Conservation (phyloP, 1,139 yeast genomes). For the Saccharomyces hybrid region DNA sequence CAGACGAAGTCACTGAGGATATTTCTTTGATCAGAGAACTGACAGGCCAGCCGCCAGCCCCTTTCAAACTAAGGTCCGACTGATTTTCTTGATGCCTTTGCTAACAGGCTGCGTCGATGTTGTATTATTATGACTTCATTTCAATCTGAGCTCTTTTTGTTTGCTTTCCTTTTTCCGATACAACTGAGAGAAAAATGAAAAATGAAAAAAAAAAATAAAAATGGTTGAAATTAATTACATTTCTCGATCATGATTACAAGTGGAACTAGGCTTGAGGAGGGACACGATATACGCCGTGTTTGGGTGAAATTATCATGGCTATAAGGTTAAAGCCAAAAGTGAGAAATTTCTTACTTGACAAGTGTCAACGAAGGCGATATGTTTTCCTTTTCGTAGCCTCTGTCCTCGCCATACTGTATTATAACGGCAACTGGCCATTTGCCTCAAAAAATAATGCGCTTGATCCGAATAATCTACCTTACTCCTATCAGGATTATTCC, state of each 20-base stretch:
- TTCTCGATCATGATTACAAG: not conserved
- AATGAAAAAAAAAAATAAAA: not conserved
- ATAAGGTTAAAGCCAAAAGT: not conserved
- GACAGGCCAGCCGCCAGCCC: constrained; percentile 30
- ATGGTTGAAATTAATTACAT: no score
- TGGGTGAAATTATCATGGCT: not conserved
- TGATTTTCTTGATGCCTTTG: not conserved
- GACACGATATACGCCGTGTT: not conserved
- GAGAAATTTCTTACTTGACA: not conserved
- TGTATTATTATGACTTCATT: not conserved
- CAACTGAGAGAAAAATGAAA: not conserved
- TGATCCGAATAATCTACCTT: constrained; percentile 3
- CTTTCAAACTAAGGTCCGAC: constrained; percentile 19
- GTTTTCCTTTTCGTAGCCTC: not conserved
- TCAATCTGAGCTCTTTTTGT: not conserved
- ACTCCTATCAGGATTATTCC: constrained; percentile 13
- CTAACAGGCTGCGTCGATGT: not conserved
- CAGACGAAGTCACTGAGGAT: constrained; percentile 31
- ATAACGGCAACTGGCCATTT: not conserved
- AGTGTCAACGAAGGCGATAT: not conserved
- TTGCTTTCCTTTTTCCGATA: not conserved
- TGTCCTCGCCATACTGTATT: not conserved
- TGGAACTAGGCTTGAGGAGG: no score
- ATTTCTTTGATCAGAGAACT: constrained; percentile 27
- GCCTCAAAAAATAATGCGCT: not conserved